Evolutionary conservation across 371 early-diverging fungal genomes (phyloP), one percentile per base, ranked within the genome.

Genomic region (Amoeboaphelidium protococcarum): DNA sequence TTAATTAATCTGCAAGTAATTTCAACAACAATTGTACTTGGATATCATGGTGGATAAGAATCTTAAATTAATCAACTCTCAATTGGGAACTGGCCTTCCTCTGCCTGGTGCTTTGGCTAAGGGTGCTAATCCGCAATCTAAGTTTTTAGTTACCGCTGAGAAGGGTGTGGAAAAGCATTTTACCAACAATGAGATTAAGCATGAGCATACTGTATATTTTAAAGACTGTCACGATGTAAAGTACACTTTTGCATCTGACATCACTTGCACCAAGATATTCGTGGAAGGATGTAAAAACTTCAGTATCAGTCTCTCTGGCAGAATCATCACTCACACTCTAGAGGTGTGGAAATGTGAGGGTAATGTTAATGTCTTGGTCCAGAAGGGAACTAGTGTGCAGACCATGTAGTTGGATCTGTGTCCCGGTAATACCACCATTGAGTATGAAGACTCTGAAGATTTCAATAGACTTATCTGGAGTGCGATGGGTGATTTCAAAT

Each of bases 381-480:
- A 22, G 13, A 44, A 24, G 16, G 25, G 25, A 16, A 44, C 44
- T 13, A 25, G 16, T 25, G 23, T 44, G 4, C 19, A 44, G 19
- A 44, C 44, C 25, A n/a, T 44, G 2, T 26, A 44, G 23, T 23
- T 44, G n/a, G 44, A 44, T n/a, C 19, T 44, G 23, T 44, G 44
- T 25, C n/a, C 21, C 13, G 42, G 42, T 23, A 23, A n/a, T n/a
- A n/a, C n/a, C 23, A 16, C 21, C 23, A 2, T 42, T 42, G 21
- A 23, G 12, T 42, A 23, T 42, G 25, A 44, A 13, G 19, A 44
- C 4, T 19, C 25, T 23, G 44, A 25, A 2, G n/a, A 13, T 13
- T 44, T 44, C 3, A 44, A 44, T 23, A 24, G 25, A 44, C 19
- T 44, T 0, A 23, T 44, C 20, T 44, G 44, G 44, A n/a, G 25